Conservation (phyloP, 352 stramenopile species). For the Phytophthora syringae region DNA sequence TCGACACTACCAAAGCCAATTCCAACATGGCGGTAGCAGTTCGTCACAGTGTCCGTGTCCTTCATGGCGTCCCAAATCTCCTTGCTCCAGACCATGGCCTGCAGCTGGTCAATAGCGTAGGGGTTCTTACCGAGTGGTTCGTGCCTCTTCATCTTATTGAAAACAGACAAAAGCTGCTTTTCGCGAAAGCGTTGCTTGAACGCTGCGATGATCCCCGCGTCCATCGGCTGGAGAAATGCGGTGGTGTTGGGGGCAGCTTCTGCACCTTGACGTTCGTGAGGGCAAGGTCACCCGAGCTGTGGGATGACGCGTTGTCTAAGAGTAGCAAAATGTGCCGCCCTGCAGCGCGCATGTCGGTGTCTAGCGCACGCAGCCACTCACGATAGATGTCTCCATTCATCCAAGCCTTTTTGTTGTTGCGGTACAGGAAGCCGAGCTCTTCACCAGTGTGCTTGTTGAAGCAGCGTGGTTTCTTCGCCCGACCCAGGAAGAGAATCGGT, state of each 20-base stretch:
- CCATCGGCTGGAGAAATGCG: not conserved
- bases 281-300: not conserved
- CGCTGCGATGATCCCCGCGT: conserved; percentile 11
- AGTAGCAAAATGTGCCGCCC: conserved; percentile 1
- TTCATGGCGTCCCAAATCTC: conserved; percentile 7
- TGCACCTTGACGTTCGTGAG: not conserved
- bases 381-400: conserved; percentile 4
- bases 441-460: not conserved
- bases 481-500: not conserved
- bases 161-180: not conserved
- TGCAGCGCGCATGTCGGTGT: not conserved
- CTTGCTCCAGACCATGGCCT: not conserved
- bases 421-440: not conserved
- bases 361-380: not conserved
- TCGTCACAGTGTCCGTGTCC: conserved; percentile 21
- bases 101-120: not conserved
- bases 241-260: too few species aligned
- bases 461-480: not conserved
- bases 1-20: too few species aligned
- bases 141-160: not conserved
- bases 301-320: not conserved
- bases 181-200: conserved; percentile 1
- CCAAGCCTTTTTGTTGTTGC: conserved; percentile 1
- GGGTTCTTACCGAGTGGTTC: not conserved
- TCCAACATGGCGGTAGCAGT: conserved; percentile 7